These are phyloP conservation scores for Trypanosoma scelopori DNA, from an alignment of 208 protist genomes.

Conservation along the genomic window DNA sequence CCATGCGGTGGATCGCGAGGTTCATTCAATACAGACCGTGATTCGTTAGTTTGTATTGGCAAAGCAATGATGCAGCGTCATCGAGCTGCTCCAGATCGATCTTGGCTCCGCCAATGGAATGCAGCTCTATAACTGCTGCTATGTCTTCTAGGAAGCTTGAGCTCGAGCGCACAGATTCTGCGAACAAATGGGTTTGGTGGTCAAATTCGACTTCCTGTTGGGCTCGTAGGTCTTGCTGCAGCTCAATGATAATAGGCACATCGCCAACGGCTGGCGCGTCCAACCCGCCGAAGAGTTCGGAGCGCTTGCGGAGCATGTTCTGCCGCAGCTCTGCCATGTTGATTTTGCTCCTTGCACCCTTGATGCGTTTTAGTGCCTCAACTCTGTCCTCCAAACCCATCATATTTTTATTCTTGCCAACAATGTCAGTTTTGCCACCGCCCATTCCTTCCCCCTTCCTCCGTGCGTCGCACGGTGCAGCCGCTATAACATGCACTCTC, in stretches of 20 bases:
- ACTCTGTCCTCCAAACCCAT: slow-evolving; percentile 16
- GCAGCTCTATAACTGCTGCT: slow-evolving; percentile 37
- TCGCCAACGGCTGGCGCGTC: slow-evolving; percentile 18
- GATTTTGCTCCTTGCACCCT: slow-evolving; percentile 34
- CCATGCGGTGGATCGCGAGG: too few species aligned
- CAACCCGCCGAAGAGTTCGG: slow-evolving; percentile 45
- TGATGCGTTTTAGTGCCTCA: slow-evolving; percentile 27
- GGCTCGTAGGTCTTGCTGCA: slow-evolving; percentile 19
- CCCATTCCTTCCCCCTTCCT: background rate
- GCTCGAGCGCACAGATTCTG: background rate
- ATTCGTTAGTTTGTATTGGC: slow-evolving; percentile 59
- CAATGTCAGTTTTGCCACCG: background rate
- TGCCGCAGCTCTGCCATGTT: slow-evolving; percentile 54
- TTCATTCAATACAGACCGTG: slow-evolving; percentile 39
- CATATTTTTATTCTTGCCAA: slow-evolving; percentile 4
- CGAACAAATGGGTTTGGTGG: background rate
- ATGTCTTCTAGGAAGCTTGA: slow-evolving; percentile 59
- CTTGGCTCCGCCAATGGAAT: slow-evolving; percentile 32
- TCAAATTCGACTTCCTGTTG: background rate
- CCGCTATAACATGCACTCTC: background rate
- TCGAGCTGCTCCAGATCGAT: slow-evolving; percentile 56
- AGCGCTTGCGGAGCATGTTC: slow-evolving; percentile 47
- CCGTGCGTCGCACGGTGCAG: background rate
- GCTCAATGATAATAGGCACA: slow-evolving; percentile 53
- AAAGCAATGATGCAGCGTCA: slow-evolving; percentile 46